A percentile compares a stretch with the other conserved stretches of the same genome.
These are phyloP conservation scores for Polyporus tsugae DNA, from an alignment of 1,284 basidiomycete genomes.

Conservation along the genomic window DNA sequence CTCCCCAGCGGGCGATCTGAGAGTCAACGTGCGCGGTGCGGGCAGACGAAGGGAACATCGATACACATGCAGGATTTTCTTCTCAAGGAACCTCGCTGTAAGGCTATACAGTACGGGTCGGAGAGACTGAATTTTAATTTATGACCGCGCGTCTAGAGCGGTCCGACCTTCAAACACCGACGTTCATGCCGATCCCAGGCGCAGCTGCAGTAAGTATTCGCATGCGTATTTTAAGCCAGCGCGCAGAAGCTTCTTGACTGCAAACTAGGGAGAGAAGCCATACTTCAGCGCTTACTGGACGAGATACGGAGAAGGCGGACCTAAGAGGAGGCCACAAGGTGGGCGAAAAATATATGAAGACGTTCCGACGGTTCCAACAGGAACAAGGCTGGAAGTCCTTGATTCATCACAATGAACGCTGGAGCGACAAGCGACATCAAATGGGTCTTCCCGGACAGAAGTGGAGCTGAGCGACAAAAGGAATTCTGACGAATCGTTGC, in stretches of 20 bases:
- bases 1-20: too few relatives aligned
- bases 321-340: not conserved
- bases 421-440: not conserved
- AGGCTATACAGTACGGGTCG: slow-evolving; percentile 20
- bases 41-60: not conserved
- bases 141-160: slow-evolving; percentile 18
- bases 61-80: not conserved
- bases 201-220: slow-evolving; percentile 12
- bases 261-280: not conserved
- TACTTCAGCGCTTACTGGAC: slow-evolving; percentile 3
- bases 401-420: not conserved
- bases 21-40: not conserved
- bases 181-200: slow-evolving; percentile 16
- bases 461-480: not conserved
- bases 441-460: not conserved
- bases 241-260: slow-evolving; percentile 15
- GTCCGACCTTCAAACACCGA: slow-evolving; percentile 27
- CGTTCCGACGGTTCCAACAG: not conserved
- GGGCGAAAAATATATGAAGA: not conserved
- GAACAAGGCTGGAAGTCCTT: not conserved
- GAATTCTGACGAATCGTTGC: slow-evolving; percentile 3
- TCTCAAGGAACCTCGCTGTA: not conserved
- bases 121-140: slow-evolving; percentile 25
- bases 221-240: slow-evolving; percentile 27
- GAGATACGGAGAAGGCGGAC: not conserved